phyloP scores from a whole-genome alignment of 2,329 filamentous ascomycete genomes.

The Myriosclerotinia duriaeana region DNA sequence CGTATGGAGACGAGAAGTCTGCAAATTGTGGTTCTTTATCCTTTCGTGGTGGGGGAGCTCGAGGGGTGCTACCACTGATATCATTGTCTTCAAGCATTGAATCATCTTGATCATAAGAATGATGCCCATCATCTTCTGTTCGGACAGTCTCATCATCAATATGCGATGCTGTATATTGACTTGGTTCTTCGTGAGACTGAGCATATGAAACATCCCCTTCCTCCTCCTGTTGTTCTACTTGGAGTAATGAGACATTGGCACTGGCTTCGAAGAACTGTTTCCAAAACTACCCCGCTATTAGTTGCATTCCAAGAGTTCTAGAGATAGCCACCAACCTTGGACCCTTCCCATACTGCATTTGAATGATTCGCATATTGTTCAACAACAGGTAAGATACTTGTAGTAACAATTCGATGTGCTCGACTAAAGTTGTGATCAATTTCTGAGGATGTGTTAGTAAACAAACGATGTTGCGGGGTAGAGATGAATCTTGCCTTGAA shows the following conservation, averaged over 20 bases:
- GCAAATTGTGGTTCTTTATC: conserved; percentile 54
- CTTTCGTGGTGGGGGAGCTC: conserved; percentile 52
- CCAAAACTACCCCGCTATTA: conserved; percentile 71
- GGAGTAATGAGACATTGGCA: conserved; percentile 92
- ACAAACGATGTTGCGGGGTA: conserved; percentile 1
- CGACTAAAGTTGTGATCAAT: conserved; percentile 99
- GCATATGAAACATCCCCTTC: conserved; percentile 51
- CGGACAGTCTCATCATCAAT: conserved; percentile 37
- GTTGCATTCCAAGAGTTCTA: conserved; percentile 4
- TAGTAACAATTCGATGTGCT: conserved; percentile 92
- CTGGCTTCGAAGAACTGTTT: conserved; percentile 99
- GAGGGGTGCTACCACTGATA: conserved; percentile 68
- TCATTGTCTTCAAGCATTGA: conserved; percentile 65
- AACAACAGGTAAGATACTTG: conserved; percentile 87
- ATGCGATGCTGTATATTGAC: conserved; percentile 41
- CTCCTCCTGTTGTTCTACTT: conserved; percentile 78
- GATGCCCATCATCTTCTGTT: conserved; percentile 36
- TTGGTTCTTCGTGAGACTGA: conserved; percentile 39
- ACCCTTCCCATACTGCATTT: conserved; percentile 91
- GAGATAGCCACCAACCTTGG: conserved; percentile 61
- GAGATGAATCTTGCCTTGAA: conserved; percentile 66
- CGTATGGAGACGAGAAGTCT: conserved; percentile 73
- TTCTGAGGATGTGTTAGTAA: conserved; percentile 54
- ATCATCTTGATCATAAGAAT: conserved; percentile 50
- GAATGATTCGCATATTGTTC: conserved; percentile 96